Evolutionary conservation across 1,139 yeast species (phyloP), one percentile per base, ranked within the genome.

Genomic region (Debaryomyces robertsiae): DNA sequence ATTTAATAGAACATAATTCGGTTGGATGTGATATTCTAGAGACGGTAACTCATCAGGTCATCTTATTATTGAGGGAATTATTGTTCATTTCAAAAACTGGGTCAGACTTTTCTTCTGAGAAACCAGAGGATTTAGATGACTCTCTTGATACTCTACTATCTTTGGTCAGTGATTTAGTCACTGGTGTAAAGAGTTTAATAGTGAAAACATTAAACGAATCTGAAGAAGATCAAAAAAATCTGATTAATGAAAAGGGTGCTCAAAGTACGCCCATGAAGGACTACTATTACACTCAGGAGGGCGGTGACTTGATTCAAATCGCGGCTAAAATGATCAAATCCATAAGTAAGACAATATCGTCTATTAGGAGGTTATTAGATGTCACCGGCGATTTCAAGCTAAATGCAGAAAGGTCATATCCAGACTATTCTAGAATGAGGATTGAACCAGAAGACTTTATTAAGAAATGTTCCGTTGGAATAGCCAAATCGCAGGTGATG

Each of bases 311-410:
- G 46, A 79, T 83, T 38, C 75, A 72, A 40, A 76, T 81, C 30
- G 75, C 86, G 1, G 73, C 88, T 7, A 77, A 74, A 49, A 82
- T 85, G 88, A 74, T 85, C 9, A 68, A 74, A 36, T 67, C 81
- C 1, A 79, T 84, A 4, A 63, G 81, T 10, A 53, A 60, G 13
- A 78, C 84, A 0, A 73, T 63, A 61, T 67, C 49, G 40, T 84
- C 74, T 38, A 60, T 73, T 27, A 58, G 65, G 47, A 68, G 58
- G 47, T 60, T 65, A 40, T 65, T 63, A 30, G 77, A 79, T 17
- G 61, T 78, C 30, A 78, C 84, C 16, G 91, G 94, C 17, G 94
- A 88, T 55, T 86, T 87, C 60, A 79, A 78, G 53, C 65, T 89
- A 41, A 80, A 83, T 27, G 60, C 73, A 2, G 82, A 79, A 39